Evolutionary conservation across 2,329 filamentous ascomycete genomes (phyloP), one percentile per base, ranked within the genome.

Genomic region (Aspergillus floridensis): DNA sequence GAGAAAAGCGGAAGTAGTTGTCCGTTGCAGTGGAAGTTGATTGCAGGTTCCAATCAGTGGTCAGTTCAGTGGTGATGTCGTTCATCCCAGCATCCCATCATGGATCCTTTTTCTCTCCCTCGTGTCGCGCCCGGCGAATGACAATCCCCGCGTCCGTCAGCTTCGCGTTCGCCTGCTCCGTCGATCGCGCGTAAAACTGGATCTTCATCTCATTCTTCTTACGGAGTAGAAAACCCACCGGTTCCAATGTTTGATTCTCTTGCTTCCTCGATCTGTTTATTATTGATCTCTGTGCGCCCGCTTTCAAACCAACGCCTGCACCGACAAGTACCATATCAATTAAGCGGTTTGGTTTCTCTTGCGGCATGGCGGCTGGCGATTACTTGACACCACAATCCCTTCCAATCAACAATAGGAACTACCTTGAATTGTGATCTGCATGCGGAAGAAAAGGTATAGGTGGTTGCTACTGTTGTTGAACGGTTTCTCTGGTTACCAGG

Each of bases 41-140:
- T 29, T 29, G 26, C 26, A 29, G 26, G 26, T 8, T 29, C 26
- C 26, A 29, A 8, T 29, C 21, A 53, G 32, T 32, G 22, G 51
- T 29, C 51, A 16, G 32, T 35, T 5, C 24, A 32, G 55, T 52
- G 58, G 54, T 53, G 58, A 60, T 54, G 59, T 54, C 44, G 55
- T 54, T 46, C 52, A 51, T 54, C 52, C 52, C 52, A 22, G 22
- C 22, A 22, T 22, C 22, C 22, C 22, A 22, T 22, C 22, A 22
- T 22, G 22, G 22, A 49, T 47, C 41, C 52, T 53, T 38, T 58
- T 52, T 58, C 49, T 35, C 52, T 58, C 32, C 56, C 56, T 52
- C 56, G 56, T 58, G 49, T 53, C 52, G 56, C 53, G 53, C 53
- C 53, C 53, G 53, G 53, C 53, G 53, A 55, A 55, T 55, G 53